Base-by-base conservation (phyloP, 2,329 filamentous ascomycete species). In the Lecanicillium sp. region DNA sequence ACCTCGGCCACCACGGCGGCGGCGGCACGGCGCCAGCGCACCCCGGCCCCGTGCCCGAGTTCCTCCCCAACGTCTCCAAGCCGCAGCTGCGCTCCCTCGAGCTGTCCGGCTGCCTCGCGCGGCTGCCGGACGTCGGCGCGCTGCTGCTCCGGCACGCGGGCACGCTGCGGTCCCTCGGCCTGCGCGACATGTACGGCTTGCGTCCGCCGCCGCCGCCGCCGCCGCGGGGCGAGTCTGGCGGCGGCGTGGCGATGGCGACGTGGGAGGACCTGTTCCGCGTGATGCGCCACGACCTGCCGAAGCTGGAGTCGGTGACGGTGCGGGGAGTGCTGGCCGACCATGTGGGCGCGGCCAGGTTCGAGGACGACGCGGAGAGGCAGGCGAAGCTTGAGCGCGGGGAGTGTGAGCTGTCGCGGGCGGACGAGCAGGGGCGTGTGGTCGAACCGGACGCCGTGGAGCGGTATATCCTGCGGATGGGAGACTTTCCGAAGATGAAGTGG, bases 191-290 rank as follows among this genome's bases (percentile, higher is more conserved):
- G 23, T 17, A 23, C 21, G 42, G 32, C 12, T 21, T 23, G 5
- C 2, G n/a, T n/a, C n/a, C n/a, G 42, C 23, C 7, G 26, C 12
- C 26, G 12, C 12, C 15, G 4, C 19, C 33, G 4, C n/a, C 33
- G 33, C 5, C 17, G 11, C 26, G 26, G 26, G 5, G n/a, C 11
- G n/a, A 5, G 11, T 6, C 19, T n/a, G 5, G 5, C 33, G 10
- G 33, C 33, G n/a, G n/a, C 33, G 32, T 4, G 11, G 21, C 12
- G 3, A n/a, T 24, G n/a, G 17, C 17, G 11, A 12, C 33, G 26
- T 43, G 42, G 42, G 42, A 45, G 10, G 42, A 44, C 9, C 11
- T 44, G 8, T 36, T 44, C 20, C 21, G 23, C 6, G 10, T n/a
- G 7, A 14, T 44, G 12, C 21, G n/a, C 11, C 12, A 19, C 3